Percentiles rank a stretch among this genome's conserved stretches.
These are phyloP conservation scores for Cucumis hystrix DNA, from an alignment of 306 rosid species.

Conservation along the genomic window DNA sequence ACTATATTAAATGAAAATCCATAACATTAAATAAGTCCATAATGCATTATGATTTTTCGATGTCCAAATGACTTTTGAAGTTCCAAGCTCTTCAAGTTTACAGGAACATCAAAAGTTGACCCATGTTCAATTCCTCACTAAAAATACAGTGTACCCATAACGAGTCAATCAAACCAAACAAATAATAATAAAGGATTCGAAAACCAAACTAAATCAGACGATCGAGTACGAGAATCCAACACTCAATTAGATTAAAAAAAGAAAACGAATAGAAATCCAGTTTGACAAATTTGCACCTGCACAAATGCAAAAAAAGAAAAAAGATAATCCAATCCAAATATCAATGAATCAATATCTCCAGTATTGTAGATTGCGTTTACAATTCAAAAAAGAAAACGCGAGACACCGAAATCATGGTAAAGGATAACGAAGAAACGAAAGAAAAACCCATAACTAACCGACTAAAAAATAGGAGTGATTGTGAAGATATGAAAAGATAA, in stretches of 20 bases:
- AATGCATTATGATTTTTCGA: no score
- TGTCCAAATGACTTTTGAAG: no score
- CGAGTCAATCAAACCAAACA: background rate
- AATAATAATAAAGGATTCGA: background rate
- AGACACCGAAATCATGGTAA: background rate
- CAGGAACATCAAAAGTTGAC: background rate
- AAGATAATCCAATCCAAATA: background rate
- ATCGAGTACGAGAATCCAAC: background rate
- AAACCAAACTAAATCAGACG: background rate
- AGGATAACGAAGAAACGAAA: background rate
- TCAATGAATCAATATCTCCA: background rate
- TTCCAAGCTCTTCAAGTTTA: background rate
- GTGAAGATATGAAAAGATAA: background rate
- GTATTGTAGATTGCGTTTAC: no score
- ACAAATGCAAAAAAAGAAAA: background rate
- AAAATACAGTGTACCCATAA: background rate
- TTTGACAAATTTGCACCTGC: background rate
- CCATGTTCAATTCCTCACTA: background rate
- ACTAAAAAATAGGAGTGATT: background rate
- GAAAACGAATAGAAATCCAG: background rate
- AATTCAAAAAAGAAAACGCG: background rate
- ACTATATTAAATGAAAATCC: no score
- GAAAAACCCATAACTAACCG: background rate
- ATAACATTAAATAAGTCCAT: no score
- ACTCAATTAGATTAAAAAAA: background rate